phyloP scores from a whole-genome alignment of 495 filamentous ascomycete genomes.

The Penicillium roqueforti region DNA sequence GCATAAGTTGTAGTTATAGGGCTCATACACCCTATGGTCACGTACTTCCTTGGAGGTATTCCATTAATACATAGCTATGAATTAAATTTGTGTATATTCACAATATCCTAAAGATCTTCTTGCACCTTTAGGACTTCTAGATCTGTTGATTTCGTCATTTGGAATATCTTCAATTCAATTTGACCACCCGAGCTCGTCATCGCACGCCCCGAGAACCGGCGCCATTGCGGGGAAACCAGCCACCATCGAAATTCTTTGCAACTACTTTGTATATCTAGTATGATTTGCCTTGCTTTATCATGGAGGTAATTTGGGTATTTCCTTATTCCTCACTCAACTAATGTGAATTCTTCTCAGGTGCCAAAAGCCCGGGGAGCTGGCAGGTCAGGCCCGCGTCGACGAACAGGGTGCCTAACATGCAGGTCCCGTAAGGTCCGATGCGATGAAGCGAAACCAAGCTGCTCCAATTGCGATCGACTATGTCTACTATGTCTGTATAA shows the following conservation, averaged over 20 bases:
- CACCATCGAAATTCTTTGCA: neutral
- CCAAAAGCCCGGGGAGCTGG: constrained; percentile 38
- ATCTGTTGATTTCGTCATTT: no score
- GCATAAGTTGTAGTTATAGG: no score
- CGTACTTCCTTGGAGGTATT: no score
- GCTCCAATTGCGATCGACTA: constrained; percentile 38
- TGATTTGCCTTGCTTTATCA: constrained; percentile 13
- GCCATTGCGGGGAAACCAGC: constrained; percentile 26
- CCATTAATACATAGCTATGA: no score
- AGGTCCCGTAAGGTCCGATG: constrained; percentile 46
- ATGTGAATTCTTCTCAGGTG: constrained; percentile 35
- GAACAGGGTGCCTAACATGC: constrained; percentile 45
- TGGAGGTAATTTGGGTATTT: constrained; percentile 16
- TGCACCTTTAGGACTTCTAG: no score
- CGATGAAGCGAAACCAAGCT: constrained; percentile 38
- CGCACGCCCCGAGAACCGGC: constrained; percentile 8
- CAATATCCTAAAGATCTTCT: no score
- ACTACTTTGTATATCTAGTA: neutral
- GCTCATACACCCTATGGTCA: no score
- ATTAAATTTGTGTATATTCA: neutral
- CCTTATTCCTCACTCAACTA: constrained; percentile 2
- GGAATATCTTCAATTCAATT: no score
- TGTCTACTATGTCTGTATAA: constrained; percentile 35
- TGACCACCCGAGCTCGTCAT: constrained; percentile 19
- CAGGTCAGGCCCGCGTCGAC: constrained; percentile 40